Evolutionary conservation across 345 rosid genomes (phyloP), one percentile per base, ranked within the genome.

Genomic region (Sonneratia caseolaris): DNA sequence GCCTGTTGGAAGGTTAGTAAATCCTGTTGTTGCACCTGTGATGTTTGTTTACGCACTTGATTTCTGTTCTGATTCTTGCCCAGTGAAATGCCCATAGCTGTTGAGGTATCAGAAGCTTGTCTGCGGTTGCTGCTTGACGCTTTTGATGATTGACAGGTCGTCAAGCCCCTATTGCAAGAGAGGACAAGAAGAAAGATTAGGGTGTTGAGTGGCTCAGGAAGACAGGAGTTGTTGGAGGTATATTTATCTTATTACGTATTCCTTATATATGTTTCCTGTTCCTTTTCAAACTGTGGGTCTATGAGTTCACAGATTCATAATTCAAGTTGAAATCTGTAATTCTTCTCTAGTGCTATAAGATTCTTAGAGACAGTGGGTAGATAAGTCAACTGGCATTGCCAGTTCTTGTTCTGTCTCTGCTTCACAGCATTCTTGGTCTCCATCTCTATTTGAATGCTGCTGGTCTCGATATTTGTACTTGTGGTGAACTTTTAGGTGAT

Each of bases 121-220:
- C 11, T n/a, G 51, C 51, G n/a, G 21, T 68, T 21, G 11, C 45
- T 36, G 40, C 70, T 47, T 68, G 21, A 68, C 19, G 35, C 16
- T 68, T 68, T 68, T 3, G 47, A 0, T 3, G 37, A 18, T 73
- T 38, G 37, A 72, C 81, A 91, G 98, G 93, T 91, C 56, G 98
- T 95, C 70, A 90, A 90, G 84, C 97, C 97, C 51, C 89, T 92
- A 49, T 78, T 95, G 81, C 99, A 92, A 83, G 97, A 95, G 77
- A 87, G 99, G 75, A 95, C 99, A 3, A 86, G 89, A 80, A 77
- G 80, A 82, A 95, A 92, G 66, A 59, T 95, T 79, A 88, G 86
- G 82, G 93, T 95, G 70, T 79, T 95, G 83, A 72, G 85, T 11
- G 97, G 99, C 62, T 79, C 76, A 14, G 97, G 99, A 36, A 81